Base-by-base conservation (phyloP, 2,329 filamentous ascomycete genomes). In the Monilinia laxa region DNA sequence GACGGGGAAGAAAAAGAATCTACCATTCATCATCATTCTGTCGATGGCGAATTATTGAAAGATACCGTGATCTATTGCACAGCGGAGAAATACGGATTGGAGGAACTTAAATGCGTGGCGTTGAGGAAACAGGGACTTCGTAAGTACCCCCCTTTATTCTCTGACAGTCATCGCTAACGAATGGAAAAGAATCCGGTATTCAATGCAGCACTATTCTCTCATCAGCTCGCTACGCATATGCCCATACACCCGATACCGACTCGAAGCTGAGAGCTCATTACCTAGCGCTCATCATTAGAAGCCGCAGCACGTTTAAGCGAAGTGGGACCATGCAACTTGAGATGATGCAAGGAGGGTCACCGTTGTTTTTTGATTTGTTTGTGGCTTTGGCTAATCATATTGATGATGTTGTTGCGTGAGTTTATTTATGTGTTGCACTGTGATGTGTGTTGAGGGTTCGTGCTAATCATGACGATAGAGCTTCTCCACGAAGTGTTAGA, bases 281-380 rank as follows among this genome's bases (percentile, higher is more conserved):
- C 74, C 87, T 97, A 49, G 92, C 93, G 23, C 87, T 97, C 75
- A 96, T 97, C 79, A 96, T 97, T 76, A 88, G 93, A 71, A 92
- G 90, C 73, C 87, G 93, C 71, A 85, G 86, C 75, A 96, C 92
- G 2, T 97, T 97, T 80, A 97, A 96, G 83, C 85, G 92, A 65
- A 96, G 92, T 78, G 92, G 93, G 65, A 97, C 93, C 4, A 96
- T 97, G 93, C 93, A 97, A 80, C 86, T 91, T 72, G 93, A 97
- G 81, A 97, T 97, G 93, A 90, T 90, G 77, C 86, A 87, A 69
- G 93, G 93, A 38, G 92, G 92, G 64, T 90, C 83, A 0, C 85
- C 90, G 75, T 82, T 96, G 68, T 97, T 96, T 81, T 97, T 97
- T 76, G 93, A 97, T 76, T 82, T 97, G 55, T 97, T 97, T 77